Base-by-base conservation (phyloP, 306 rosid species). In the Vachellia pachyceras region DNA sequence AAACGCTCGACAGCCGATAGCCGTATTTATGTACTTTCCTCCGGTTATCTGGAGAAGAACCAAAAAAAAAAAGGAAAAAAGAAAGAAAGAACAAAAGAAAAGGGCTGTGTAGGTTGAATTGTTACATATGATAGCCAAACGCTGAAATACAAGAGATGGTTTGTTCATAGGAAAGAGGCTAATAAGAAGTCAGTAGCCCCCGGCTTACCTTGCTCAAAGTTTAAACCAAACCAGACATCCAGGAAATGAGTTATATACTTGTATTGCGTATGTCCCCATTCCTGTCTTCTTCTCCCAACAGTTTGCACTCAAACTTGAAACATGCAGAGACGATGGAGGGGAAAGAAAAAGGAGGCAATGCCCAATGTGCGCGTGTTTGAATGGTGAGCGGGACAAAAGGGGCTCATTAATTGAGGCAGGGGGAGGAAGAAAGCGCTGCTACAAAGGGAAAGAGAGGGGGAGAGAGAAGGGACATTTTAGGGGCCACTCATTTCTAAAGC, bases 401-500 rank as follows among this genome's bases (percentile, higher is more conserved):
- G 78, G 82, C 69, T 82, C 87, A 82, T 75, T 60, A 76, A 78
- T 80, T 72, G 76, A 79, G 92, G 79, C 46, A 77, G 84, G 80
- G 78, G 33, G 63, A 77, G 80, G 68, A 23, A 58, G 79, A 75
- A 75, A 70, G 81, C 78, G 77, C 85, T 88, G 79, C 89, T 12
- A 12, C 68, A 11, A 29, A 61, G 39, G 1, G 1, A 10, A 29
- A 3, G 25, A 3, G 10, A 15, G 4, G 36, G 4, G 66, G n/a
- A 29, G 9, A 60, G 67, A 61, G 68, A 29, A 13, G 18, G 84
- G 80, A 83, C 1, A 29, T 20, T 17, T n/a, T 86, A 83, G 92
- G 80, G 90, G 90, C 73, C 91, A 89, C 92, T 92, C 87, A 90
- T 89, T 86, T 87, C 70, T 72, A 89, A 81, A 78, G 85, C 97